phyloP scores from a whole-genome alignment of 352 stramenopile species.

The Phytophthora citrophthora region DNA sequence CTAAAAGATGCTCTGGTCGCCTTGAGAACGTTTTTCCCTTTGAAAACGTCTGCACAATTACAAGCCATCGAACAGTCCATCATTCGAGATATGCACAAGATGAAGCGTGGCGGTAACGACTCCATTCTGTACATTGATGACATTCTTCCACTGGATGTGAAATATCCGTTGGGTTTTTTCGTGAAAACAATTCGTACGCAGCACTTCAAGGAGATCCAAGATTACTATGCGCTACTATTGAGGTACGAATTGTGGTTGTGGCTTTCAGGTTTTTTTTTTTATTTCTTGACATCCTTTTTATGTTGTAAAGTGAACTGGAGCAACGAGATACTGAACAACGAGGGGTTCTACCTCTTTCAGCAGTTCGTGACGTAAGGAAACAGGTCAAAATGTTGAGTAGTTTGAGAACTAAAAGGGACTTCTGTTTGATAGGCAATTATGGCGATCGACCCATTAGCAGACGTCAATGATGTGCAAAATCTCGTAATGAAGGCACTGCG shows the following conservation, averaged over 20 bases:
- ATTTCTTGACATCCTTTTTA: not conserved
- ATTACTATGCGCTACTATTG: constrained; percentile 66
- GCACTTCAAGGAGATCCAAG: constrained; percentile 87
- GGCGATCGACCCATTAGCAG: constrained; percentile 58
- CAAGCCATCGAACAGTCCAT: constrained; percentile 80
- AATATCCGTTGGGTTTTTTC: constrained; percentile 71
- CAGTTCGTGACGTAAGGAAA: constrained; percentile 23
- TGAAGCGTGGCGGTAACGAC: constrained; percentile 71
- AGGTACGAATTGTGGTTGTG: constrained; percentile 36
- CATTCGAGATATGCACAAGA: constrained; percentile 84
- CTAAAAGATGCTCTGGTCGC: constrained; percentile 78
- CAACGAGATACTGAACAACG: constrained; percentile 50
- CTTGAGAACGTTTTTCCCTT: constrained; percentile 78
- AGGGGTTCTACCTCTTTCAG: constrained; percentile 50
- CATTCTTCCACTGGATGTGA: constrained; percentile 55
- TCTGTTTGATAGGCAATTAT: constrained; percentile 26
- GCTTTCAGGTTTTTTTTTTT: not conserved
- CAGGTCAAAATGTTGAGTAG: not conserved
- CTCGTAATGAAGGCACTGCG: constrained; percentile 49
- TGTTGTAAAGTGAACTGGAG: constrained; percentile 56
- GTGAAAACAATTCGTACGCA: constrained; percentile 81
- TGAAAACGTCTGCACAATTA: constrained; percentile 76
- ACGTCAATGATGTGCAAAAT: constrained; percentile 34
- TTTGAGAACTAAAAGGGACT: too few species aligned
- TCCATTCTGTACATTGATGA: constrained; percentile 79